phyloP scores from a whole-genome alignment of 352 stramenopile genomes.

The Lagenidium giganteum region DNA sequence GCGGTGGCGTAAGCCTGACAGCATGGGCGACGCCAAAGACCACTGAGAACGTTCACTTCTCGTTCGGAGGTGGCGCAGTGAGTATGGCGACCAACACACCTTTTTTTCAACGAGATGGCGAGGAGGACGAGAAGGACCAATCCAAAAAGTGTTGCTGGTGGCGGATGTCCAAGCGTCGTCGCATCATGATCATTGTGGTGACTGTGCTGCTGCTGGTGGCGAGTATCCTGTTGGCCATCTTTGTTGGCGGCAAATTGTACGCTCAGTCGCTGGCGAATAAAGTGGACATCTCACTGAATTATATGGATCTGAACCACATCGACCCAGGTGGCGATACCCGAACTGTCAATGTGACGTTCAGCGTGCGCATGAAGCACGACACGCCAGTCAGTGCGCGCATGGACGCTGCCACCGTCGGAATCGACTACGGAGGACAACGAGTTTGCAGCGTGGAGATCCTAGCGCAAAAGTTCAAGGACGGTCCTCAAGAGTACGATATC shows the following conservation, averaged over 20 bases:
- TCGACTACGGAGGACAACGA: too few relatives aligned
- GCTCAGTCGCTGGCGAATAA: slow-evolving; percentile 32
- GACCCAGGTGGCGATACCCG: too few relatives aligned
- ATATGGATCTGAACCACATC: slow-evolving; percentile 49
- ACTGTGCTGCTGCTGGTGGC: background rate
- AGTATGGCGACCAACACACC: too few relatives aligned
- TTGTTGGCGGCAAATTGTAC: slow-evolving; percentile 4
- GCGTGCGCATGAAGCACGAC: slow-evolving; percentile 44
- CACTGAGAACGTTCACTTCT: too few relatives aligned
- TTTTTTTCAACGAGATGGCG: too few relatives aligned
- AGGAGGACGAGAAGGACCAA: too few relatives aligned
- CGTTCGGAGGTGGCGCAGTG: too few relatives aligned
- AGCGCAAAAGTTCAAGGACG: slow-evolving; percentile 38
- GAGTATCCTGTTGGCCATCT: slow-evolving; percentile 4
- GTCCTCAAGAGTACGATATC: slow-evolving; percentile 53
- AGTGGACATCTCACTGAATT: slow-evolving; percentile 55
- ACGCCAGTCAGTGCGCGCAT: slow-evolving; percentile 31
- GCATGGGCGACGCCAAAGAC: too few relatives aligned
- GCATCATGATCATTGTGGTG: background rate
- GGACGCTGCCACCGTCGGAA: slow-evolving; percentile 35
- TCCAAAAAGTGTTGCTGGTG: slow-evolving; percentile 10
- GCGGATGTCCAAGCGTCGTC: slow-evolving; percentile 8
- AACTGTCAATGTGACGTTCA: slow-evolving; percentile 53
- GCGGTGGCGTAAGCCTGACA: too few relatives aligned
- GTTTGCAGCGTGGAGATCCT: too few relatives aligned